These are phyloP conservation scores for Curvularia sp. DNA, from an alignment of 2,329 filamentous ascomycete species.

Conservation along the genomic window DNA sequence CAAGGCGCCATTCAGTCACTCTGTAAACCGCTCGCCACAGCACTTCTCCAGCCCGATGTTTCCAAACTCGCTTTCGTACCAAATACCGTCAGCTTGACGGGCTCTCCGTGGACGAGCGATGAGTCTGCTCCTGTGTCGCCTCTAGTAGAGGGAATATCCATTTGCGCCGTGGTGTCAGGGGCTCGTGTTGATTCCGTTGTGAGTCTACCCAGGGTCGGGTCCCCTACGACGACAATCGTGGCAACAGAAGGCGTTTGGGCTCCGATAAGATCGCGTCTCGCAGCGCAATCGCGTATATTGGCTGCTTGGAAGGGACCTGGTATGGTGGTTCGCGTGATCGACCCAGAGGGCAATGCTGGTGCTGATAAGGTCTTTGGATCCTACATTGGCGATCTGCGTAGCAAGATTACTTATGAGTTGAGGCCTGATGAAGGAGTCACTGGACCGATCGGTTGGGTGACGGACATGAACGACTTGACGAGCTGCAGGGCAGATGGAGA, in stretches of 20 bases:
- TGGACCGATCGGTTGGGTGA: constrained; percentile 35
- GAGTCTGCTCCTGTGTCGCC: constrained; percentile 3
- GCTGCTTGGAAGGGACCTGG: constrained; percentile 61
- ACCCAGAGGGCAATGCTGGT: constrained; percentile 56
- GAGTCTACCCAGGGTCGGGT: constrained; percentile 14
- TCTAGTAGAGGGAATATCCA: not conserved
- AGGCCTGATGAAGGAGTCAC: constrained; percentile 56
- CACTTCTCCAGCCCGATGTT: constrained; percentile 56
- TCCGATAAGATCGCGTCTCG: constrained; percentile 65
- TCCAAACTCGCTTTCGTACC: constrained; percentile 17
- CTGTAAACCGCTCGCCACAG: constrained; percentile 67
- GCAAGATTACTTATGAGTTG: constrained; percentile 67
- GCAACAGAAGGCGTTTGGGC: constrained; percentile 29
- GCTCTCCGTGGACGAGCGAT: constrained; percentile 2
- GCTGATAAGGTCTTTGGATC: constrained; percentile 65
- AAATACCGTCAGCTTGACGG: constrained; percentile 8
- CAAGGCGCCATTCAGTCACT: constrained; percentile 73
- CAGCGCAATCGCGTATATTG: constrained; percentile 71
- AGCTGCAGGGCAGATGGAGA: constrained; percentile 21
- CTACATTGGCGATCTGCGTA: constrained; percentile 67
- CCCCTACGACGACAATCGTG: constrained; percentile 12
- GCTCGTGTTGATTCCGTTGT: constrained; percentile 33
- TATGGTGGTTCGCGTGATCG: constrained; percentile 65
- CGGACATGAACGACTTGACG: constrained; percentile 34
- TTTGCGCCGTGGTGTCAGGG: constrained; percentile 6